Evolutionary conservation across 495 filamentous ascomycete species (phyloP).

Genomic region (Podospora anserina): DNA sequence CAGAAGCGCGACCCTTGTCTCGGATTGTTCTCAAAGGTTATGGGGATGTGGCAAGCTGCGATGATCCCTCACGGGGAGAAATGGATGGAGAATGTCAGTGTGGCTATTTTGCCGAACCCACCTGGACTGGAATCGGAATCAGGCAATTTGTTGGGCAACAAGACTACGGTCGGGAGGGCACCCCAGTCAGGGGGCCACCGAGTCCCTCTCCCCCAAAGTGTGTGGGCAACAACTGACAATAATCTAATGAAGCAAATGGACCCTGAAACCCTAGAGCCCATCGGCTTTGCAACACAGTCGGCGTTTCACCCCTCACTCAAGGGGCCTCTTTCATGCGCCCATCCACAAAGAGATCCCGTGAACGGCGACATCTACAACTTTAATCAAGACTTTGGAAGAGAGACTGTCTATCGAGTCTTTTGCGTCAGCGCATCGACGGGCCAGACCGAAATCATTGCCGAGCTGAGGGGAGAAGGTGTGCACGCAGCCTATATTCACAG

Average conservation of each 20-base stretch:
- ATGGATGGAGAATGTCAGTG: constrained; percentile 46
- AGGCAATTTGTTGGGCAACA: background rate
- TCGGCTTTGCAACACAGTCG: constrained; percentile 55
- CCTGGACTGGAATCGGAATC: constrained; percentile 3
- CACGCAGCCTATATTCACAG: constrained; percentile 67
- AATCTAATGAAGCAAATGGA: constrained; percentile 57
- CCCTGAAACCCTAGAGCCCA: constrained; percentile 66
- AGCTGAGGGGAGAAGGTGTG: constrained; percentile 43
- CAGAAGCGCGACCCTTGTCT: constrained; percentile 66
- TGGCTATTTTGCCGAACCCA: constrained; percentile 47
- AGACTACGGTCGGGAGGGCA: background rate
- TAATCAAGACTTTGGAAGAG: constrained; percentile 55
- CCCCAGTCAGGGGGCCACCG: background rate
- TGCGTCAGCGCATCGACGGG: constrained; percentile 56
- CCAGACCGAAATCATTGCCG: constrained; percentile 66
- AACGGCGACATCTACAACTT: constrained; percentile 78
- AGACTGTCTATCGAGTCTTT: constrained; percentile 61
- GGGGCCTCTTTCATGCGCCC: constrained; percentile 61
- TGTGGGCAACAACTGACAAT: constrained; percentile 50
- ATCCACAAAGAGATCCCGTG: constrained; percentile 64
- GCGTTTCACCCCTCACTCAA: constrained; percentile 62
- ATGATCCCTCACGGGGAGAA: background rate
- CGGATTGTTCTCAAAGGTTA: constrained; percentile 63
- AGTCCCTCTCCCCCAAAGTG: background rate
- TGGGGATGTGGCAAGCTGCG: constrained; percentile 24